Base-by-base conservation (phyloP, 306 rosid genomes). In the Ormosia emarginata region DNA sequence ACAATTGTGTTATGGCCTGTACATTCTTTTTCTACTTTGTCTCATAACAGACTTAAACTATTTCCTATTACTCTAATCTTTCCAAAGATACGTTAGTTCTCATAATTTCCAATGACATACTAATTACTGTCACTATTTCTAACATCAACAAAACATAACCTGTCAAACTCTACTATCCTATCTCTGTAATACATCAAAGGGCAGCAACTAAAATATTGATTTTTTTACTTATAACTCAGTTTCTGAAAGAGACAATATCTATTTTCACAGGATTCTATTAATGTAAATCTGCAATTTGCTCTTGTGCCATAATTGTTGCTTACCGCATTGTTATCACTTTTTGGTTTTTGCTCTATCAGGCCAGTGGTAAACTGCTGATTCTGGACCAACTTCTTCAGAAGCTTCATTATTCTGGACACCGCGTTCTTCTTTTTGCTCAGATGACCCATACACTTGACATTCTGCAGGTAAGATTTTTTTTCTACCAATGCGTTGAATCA, bases 401-500 rank as follows among this genome's bases (percentile, higher is more conserved):
- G 83, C 87, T 95, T 67, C 90, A 88, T 81, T 74, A 83, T 78
- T 75, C 78, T 79, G 93, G 97, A 90, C 98, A 91, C 62, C 98
- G 93, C 68, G 91, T 93, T 53, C 99, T 95, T 79, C 92, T 95
- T 70, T 95, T 95, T 86, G 94, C 99, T 58, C 99, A 91, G 71
- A 95, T 95, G 98, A 91, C 98, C n/a, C 98, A 93, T 75, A 95
- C 99, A 7, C 98, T 95, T 53, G 99, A 95, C 81, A 87, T 95
- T 85, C 83, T 93, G 82, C 99, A 95, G 94, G 99, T 93, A 68
- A 75, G 50, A 59, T 62, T 68, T 34, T 24, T 24, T 57, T 81
- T 17, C 69, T 70, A 52, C 65, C 57, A 39, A 34, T 61, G 80
- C 67, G 18, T 12, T 37, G n/a, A 74, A 55, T 79, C 24, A 24